Conservation (phyloP, 2,329 filamentous ascomycete genomes). For the Knufia fluminis region DNA sequence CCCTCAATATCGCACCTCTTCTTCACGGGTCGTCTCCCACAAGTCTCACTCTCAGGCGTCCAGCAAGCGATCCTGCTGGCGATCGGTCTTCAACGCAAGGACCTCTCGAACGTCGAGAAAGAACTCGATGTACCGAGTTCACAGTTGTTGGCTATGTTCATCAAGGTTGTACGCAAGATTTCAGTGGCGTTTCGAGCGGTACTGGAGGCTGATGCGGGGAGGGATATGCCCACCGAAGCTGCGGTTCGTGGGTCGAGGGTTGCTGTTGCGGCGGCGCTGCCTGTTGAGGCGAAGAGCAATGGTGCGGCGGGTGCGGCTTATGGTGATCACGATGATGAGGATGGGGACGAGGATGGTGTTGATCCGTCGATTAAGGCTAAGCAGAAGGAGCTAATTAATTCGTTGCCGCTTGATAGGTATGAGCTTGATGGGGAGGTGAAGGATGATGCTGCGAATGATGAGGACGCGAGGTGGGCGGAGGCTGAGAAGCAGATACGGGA, state of each 20-base stretch:
- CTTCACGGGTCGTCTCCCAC: conserved; percentile 67
- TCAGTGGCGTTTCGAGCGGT: conserved; percentile 67
- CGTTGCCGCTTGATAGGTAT: conserved; percentile 78
- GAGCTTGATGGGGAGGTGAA: conserved; percentile 29
- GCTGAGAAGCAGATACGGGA: conserved; percentile 65
- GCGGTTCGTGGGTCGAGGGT: not conserved
- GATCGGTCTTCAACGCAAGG: conserved; percentile 83
- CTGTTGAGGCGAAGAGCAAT: not conserved
- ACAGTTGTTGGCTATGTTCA: conserved; percentile 91
- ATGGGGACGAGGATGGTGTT: conserved; percentile 71
- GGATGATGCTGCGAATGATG: conserved; percentile 36
- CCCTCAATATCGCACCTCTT: conserved; percentile 74
- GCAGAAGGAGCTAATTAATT: conserved; percentile 81
- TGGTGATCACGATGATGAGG: conserved; percentile 65
- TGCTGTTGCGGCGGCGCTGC: not conserved
- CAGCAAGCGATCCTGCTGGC: conserved; percentile 84
- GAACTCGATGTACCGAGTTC: conserved; percentile 65
- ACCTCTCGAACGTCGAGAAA: conserved; percentile 67
- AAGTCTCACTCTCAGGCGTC: conserved; percentile 65
- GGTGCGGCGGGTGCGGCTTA: not conserved
- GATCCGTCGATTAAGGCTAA: conserved; percentile 63
- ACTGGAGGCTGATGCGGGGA: conserved; percentile 63
- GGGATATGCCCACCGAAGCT: conserved; percentile 52
- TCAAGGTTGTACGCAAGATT: conserved; percentile 88
- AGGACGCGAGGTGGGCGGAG: conserved; percentile 45